Evolutionary conservation across 805 yeast species (phyloP).

Genomic region (Teunomyces tritomae): DNA sequence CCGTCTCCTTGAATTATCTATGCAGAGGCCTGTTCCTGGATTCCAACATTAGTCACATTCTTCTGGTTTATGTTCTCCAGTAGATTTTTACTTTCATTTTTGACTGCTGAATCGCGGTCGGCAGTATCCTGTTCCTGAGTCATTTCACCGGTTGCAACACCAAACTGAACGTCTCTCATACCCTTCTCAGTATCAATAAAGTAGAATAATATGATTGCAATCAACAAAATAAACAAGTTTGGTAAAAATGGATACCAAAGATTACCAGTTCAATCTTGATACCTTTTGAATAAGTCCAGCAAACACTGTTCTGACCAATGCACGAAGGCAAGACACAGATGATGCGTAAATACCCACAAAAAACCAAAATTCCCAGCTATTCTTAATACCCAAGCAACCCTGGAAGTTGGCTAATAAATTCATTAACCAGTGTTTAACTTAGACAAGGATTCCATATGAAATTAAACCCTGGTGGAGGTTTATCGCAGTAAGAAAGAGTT

Average conservation of each 20-base stretch:
- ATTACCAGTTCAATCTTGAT: slow-evolving; percentile 39
- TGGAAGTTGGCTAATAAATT: slow-evolving; percentile 34
- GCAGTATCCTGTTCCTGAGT: neutral
- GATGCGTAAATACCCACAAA: slow-evolving; percentile 33
- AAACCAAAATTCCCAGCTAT: slow-evolving; percentile 39
- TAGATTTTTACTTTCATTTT: neutral
- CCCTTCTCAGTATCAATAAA: slow-evolving; percentile 32
- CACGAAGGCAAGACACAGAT: slow-evolving; percentile 33
- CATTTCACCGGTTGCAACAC: neutral
- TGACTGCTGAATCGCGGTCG: neutral
- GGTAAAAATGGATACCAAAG: slow-evolving; percentile 38
- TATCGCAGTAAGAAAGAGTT: neutral
- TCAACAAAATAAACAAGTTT: slow-evolving; percentile 26
- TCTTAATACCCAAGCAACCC: slow-evolving; percentile 36
- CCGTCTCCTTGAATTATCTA: neutral
- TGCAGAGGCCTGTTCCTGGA: neutral
- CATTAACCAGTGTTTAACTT: slow-evolving; percentile 7
- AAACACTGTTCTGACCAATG: slow-evolving; percentile 35
- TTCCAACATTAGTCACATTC: neutral
- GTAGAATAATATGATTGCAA: slow-evolving; percentile 22
- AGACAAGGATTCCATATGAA: neutral
- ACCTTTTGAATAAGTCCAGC: slow-evolving; percentile 39
- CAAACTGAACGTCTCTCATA: slow-evolving; percentile 18
- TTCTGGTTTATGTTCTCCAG: neutral
- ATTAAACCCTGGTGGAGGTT: neutral